Evolutionary conservation across 2,329 filamentous ascomycete species (phyloP), one percentile per base, ranked within the genome.

Genomic region (Fusarium marasasianum): DNA sequence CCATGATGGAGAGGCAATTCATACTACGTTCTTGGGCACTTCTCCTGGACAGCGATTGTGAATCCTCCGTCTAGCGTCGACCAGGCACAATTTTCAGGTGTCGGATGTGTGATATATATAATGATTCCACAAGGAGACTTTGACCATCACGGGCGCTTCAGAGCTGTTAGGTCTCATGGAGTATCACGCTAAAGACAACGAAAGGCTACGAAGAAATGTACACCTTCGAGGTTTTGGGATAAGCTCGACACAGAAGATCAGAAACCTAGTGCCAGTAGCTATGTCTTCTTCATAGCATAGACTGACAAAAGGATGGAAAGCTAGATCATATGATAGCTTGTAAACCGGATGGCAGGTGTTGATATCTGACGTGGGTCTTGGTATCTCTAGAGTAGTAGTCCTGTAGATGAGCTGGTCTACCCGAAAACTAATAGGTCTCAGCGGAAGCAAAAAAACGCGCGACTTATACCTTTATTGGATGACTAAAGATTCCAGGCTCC

Each of bases 301-400:
- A 2, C 22, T 17, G 22, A 13, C 5, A 13, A n/a, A 33, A 1
- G 2, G 7, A 50, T 50, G 20, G 15, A 18, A n/a, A 3, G 2
- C 20, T 6, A 31, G 47, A 31, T n/a, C 26, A 18, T 13, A 18
- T 3, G 47, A 17, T 1, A 31, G 14, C 29, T 48, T 31, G 45
- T n/a, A 7, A 31, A 8, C 7, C 5, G 14, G 10, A 1, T 48
- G 45, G 20, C 5, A 48, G 12, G 2, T n/a, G 26, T 18, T 12
- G 4, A 13, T 50, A 3, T n/a, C 14, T 33, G 7, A 33, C 29
- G 4, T 31, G 4, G 22, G 29, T 2, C 0, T 7, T n/a, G 11
- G 29, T 3, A 50, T 31, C 10, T 50, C 47, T 0, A 9, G 15
- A 50, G 1, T 15, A 7, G 47, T 5, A 50, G 29, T 50, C 29